Evolutionary conservation across 495 filamentous ascomycete genomes (phyloP), one percentile per base, ranked within the genome.

Genomic region (Amniculicola lignicola): DNA sequence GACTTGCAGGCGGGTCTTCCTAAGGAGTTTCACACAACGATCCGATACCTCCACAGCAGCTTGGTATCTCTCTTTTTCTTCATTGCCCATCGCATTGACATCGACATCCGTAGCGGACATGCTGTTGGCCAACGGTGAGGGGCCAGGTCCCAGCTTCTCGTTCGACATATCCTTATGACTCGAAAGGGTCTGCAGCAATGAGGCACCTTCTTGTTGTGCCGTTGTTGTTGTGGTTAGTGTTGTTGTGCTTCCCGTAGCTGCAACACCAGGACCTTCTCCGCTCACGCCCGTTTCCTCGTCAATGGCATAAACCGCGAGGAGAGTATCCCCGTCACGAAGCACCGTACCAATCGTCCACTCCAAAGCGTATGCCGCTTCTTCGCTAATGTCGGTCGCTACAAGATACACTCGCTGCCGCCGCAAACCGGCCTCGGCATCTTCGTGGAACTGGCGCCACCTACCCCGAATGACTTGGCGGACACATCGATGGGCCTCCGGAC

Each of bases 311-410:
- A 98, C 87, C 18, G 89, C 89, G 48, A 95, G 80, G 31, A 98
- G 77, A 1, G 92, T 97, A 69, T 98, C 93, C 14, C 93, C 93
- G 66, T 96, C 90, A 38, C 93, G 80, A 6, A 98, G 78, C n/a
- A 97, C 86, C 2, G 89, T 95, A 35, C 93, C 93, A 45, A 98
- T 91, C 0, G 90, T 94, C 91, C 92, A 98, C 67, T 97, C 93
- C 23, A 97, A 73, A 9, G 93, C 93, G 69, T 96, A 90, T 9
- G 89, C 86, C 3, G 91, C 91, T 73, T 98, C 93, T 36, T 90
- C 87, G 61, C 88, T 95, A 27, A 96, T 71, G 69, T 97, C 93
- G 0, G 89, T 95, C 7, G 93, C 90, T 7, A 96, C 88, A 4
- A 98, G 73, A 67, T 96, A 98, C 46, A 89, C 91, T 9, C 93